phyloP scores from a whole-genome alignment of 768 basidiomycete species.

The Panaeolus papilionaceus region DNA sequence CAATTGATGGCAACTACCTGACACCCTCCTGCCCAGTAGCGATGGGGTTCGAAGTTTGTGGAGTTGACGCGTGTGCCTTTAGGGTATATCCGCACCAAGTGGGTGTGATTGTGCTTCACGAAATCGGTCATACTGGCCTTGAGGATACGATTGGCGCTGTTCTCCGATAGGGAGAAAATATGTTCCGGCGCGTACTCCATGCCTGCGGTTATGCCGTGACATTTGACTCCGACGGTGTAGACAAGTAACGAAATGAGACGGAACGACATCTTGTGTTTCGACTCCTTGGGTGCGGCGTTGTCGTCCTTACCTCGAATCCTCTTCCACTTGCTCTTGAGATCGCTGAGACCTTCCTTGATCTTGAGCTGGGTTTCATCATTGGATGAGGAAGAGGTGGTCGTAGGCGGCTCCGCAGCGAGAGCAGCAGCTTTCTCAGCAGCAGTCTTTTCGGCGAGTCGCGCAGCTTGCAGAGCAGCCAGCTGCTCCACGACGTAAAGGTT shows the following conservation, averaged over 20 bases:
- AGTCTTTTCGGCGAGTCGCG: slow-evolving; percentile 54
- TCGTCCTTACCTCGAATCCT: slow-evolving; percentile 27
- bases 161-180: slow-evolving; percentile 93
- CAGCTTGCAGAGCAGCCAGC: slow-evolving; percentile 62
- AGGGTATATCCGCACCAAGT: slow-evolving; percentile 88
- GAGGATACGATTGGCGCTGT: slow-evolving; percentile 75
- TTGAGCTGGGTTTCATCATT: slow-evolving; percentile 17
- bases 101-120: slow-evolving; percentile 87
- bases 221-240: slow-evolving; percentile 96
- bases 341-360: slow-evolving; percentile 22
- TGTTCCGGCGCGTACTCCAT: slow-evolving; percentile 87
- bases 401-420: slow-evolving; percentile 50
- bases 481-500: slow-evolving; percentile 88
- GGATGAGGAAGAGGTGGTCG: slow-evolving; percentile 25
- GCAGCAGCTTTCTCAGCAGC: slow-evolving; percentile 68
- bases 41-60: slow-evolving; percentile 30
- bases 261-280: slow-evolving; percentile 75
- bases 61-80: slow-evolving; percentile 23
- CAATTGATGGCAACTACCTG: slow-evolving; percentile 96
- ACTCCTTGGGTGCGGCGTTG: slow-evolving; percentile 28
- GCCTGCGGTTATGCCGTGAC: slow-evolving; percentile 87
- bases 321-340: slow-evolving; percentile 29
- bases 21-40: slow-evolving; percentile 86
- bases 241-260: slow-evolving; percentile 79
- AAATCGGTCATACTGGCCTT: slow-evolving; percentile 72